Evolutionary conservation across 768 basidiomycete genomes (phyloP).

Genomic region (Kondoa malvinella): DNA sequence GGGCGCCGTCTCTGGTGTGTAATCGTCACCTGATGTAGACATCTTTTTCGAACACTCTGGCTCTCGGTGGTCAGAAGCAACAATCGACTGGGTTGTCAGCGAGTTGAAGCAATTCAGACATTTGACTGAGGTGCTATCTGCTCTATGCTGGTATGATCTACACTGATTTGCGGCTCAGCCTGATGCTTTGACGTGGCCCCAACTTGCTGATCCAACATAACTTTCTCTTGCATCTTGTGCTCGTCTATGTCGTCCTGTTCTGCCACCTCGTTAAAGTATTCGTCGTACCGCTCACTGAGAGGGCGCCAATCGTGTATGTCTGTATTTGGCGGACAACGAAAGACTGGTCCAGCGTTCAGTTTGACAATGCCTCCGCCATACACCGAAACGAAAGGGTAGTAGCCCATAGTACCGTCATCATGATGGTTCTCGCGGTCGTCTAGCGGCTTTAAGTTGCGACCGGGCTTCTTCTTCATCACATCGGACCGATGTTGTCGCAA

Average conservation of each 20-base stretch:
- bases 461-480: conserved; percentile 41
- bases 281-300: conserved; percentile 62
- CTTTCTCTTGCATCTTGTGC: not conserved
- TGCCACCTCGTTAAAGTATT: conserved; percentile 72
- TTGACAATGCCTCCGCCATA: conserved; percentile 74
- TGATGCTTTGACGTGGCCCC: no score
- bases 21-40: no score
- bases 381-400: conserved; percentile 84
- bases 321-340: conserved; percentile 58
- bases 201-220: not conserved
- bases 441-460: conserved; percentile 48
- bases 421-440: conserved; percentile 60
- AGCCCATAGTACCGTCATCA: conserved; percentile 87
- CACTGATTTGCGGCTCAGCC: not conserved
- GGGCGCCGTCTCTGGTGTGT: no score
- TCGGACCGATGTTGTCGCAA: conserved; percentile 48
- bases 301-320: conserved; percentile 49
- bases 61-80: no score
- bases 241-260: conserved; percentile 61
- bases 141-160: no score
- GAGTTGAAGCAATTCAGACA: no score
- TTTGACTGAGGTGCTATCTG: no score
- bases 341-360: conserved; percentile 78
- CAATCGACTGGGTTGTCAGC: no score
- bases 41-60: no score